Evolutionary conservation across 176 grass and related monocot species (phyloP).

Genomic region (Musa schizocarpa): DNA sequence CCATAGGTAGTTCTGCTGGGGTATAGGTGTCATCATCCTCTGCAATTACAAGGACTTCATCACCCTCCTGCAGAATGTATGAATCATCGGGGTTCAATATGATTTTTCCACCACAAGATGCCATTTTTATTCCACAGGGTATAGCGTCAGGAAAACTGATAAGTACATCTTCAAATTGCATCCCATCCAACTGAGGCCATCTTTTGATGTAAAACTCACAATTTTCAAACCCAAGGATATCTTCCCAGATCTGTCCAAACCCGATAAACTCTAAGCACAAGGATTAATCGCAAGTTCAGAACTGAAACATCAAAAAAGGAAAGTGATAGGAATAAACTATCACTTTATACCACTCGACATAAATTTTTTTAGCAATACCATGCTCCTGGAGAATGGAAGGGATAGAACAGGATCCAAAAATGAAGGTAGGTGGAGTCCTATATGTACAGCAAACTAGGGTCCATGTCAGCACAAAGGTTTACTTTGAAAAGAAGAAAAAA

Average conservation of each 20-base stretch:
- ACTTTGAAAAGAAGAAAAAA: neutral
- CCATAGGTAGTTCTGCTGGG: conserved; percentile 44
- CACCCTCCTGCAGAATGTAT: conserved; percentile 63
- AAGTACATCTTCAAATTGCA: conserved; percentile 67
- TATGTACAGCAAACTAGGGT: neutral
- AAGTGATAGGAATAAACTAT: neutral
- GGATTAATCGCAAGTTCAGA: neutral
- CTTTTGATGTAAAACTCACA: conserved; percentile 83
- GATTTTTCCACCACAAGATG: conserved; percentile 58
- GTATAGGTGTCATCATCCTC: conserved; percentile 70
- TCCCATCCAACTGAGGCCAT: conserved; percentile 60
- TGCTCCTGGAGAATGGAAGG: neutral
- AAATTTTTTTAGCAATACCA: neutral
- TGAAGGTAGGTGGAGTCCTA: neutral
- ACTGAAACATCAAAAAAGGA: neutral
- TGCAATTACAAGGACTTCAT: conserved; percentile 78
- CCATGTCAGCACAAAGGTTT: neutral
- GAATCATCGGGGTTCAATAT: conserved; percentile 74
- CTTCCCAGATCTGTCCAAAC: conserved; percentile 54
- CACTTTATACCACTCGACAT: neutral
- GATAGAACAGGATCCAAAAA: neutral
- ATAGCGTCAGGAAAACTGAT: conserved; percentile 77
- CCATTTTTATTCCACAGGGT: conserved; percentile 69
- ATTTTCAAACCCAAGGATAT: conserved; percentile 79
- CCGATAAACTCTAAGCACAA: neutral